A percentile compares a stretch with the other conserved stretches of the same genome.
phyloP scores from a whole-genome alignment of 1,284 basidiomycete genomes.

The Afroboletus lepidellus region DNA sequence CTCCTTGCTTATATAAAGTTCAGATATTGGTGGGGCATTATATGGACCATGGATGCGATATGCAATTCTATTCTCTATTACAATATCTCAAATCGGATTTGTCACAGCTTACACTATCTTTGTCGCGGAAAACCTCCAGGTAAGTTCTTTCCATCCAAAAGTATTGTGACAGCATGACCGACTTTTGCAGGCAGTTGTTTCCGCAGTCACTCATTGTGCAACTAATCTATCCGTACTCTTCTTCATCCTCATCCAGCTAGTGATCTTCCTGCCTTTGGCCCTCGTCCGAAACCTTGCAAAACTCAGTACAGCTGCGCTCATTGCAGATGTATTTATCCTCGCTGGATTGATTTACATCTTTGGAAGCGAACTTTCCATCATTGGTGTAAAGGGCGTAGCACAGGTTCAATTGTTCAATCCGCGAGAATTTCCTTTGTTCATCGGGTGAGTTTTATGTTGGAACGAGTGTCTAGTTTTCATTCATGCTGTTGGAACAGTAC shows the following conservation, averaged over 20 bases:
- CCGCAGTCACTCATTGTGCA: constrained; percentile 81
- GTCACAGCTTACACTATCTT: constrained; percentile 94
- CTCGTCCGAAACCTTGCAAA: constrained; percentile 90
- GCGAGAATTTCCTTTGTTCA: constrained; percentile 86
- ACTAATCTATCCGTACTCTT: constrained; percentile 70
- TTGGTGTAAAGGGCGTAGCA: constrained; percentile 71
- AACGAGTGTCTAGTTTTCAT: background rate
- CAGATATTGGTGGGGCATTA: constrained; percentile 90
- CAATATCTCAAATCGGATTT: constrained; percentile 89
- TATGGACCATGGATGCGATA: constrained; percentile 95
- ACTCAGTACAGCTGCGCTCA: constrained; percentile 86
- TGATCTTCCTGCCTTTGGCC: constrained; percentile 85
- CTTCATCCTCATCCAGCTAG: constrained; percentile 82
- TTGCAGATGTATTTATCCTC: constrained; percentile 96
- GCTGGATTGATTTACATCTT: constrained; percentile 88
- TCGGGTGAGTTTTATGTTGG: constrained; percentile 61
- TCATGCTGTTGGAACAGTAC: constrained; percentile 53
- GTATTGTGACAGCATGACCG: background rate
- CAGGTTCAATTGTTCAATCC: constrained; percentile 88
- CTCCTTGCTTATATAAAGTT: constrained; percentile 5
- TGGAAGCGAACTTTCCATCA: constrained; percentile 70
- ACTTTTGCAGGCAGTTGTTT: constrained; percentile 65
- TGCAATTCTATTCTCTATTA: constrained; percentile 85
- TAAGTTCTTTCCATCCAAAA: constrained; percentile 14
- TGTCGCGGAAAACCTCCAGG: constrained; percentile 88